Conservation (phyloP, 345 rosid species). For the Laguncularia racemosa region DNA sequence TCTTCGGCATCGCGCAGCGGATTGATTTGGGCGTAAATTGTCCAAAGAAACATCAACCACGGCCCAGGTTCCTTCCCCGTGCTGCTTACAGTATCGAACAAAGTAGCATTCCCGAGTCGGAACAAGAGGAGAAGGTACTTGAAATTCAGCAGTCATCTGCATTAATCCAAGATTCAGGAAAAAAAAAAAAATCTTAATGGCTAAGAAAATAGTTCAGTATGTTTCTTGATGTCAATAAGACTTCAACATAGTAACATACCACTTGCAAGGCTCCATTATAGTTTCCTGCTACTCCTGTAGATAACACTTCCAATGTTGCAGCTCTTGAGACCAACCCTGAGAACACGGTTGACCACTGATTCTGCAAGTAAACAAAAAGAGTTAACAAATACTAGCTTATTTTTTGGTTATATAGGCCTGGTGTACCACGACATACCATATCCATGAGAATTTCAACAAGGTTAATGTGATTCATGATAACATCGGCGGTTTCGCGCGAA, state of each 20-base stretch:
- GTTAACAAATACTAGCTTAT: not conserved
- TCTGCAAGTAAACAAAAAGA: conserved; percentile 27
- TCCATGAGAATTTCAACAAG: conserved; percentile 81
- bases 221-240: conserved; percentile 1
- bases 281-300: conserved; percentile 60
- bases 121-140: conserved; percentile 71
- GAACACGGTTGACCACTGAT: conserved; percentile 71
- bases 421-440: conserved; percentile 28
- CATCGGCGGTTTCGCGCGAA: conserved; percentile 52
- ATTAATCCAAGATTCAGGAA: not conserved
- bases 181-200: not conserved
- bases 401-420: no score
- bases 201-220: not conserved
- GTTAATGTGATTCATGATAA: conserved; percentile 57
- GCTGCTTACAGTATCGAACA: conserved; percentile 72
- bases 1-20: conserved; percentile 42
- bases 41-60: conserved; percentile 94
- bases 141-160: conserved; percentile 84
- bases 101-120: conserved; percentile 71
- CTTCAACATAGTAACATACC: conserved; percentile 2
- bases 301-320: conserved; percentile 50
- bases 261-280: conserved; percentile 73
- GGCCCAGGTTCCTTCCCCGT: conserved; percentile 73
- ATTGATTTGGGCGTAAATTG: conserved; percentile 39
- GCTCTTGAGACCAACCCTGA: conserved; percentile 67